Evolutionary conservation across 108 stramenopile genomes (phyloP).

Genomic region (Nitzschia sp.): DNA sequence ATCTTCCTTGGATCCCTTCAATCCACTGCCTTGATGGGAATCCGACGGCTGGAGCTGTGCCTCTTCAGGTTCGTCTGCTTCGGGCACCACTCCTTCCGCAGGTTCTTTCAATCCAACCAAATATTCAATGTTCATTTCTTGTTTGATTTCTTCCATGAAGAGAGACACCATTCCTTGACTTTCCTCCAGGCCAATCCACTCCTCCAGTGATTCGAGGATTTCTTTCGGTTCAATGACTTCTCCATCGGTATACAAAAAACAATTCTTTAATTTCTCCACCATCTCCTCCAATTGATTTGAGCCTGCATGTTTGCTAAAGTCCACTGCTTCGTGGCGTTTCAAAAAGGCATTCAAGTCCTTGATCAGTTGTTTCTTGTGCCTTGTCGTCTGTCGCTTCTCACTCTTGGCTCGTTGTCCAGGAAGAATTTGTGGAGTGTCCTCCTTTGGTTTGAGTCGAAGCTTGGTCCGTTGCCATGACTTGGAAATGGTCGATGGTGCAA

Average conservation of each 20-base stretch:
- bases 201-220: conserved; percentile 20
- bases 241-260: conserved; percentile 18
- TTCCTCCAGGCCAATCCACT: conserved; percentile 28
- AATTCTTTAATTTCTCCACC: conserved; percentile 24
- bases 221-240: conserved; percentile 15
- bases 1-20: not conserved
- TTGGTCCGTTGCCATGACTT: conserved; percentile 29
- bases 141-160: conserved; percentile 24
- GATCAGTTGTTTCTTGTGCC: conserved; percentile 28
- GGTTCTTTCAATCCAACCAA: conserved; percentile 22
- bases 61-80: conserved; percentile 32
- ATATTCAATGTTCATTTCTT: conserved; percentile 30
- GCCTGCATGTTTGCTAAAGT: conserved; percentile 1
- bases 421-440: conserved; percentile 2
- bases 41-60: conserved; percentile 7
- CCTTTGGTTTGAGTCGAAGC: conserved; percentile 20
- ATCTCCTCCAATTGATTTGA: conserved; percentile 24
- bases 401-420: conserved; percentile 22
- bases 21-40: not conserved
- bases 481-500: conserved; percentile 20
- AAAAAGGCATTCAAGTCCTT: conserved; percentile 22
- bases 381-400: conserved; percentile 27
- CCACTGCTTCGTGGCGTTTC: conserved; percentile 6
- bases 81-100: conserved; percentile 16
- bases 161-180: conserved; percentile 14